Percentiles rank a stretch among this genome's conserved stretches.
Evolutionary conservation across 352 stramenopile species (phyloP).

Genomic region (Phytophthora pini): DNA sequence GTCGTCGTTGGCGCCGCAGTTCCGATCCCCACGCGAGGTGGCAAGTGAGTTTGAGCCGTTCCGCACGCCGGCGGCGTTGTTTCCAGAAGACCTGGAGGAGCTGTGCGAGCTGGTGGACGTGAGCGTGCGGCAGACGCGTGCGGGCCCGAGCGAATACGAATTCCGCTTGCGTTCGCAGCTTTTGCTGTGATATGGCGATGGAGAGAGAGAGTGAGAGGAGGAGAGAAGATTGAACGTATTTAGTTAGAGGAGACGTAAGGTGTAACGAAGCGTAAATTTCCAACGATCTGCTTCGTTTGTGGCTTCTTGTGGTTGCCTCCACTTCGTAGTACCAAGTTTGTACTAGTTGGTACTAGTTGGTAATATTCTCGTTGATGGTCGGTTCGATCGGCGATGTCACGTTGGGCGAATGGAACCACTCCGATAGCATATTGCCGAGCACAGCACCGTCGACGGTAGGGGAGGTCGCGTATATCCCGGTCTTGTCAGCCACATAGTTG

Average conservation of each 20-base stretch:
- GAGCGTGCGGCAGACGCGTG: conserved; percentile 8
- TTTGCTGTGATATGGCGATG: background rate
- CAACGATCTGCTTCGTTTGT: no score
- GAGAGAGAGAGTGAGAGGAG: background rate
- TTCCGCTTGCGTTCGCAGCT: background rate
- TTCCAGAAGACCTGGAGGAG: conserved; percentile 49
- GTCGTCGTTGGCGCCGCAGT: background rate
- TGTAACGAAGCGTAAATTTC: background rate
- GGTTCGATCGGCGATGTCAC: no score
- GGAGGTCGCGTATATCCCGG: no score
- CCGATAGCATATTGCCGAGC: no score
- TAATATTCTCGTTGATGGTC: no score
- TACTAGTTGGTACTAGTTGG: no score
- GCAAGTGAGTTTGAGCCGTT: conserved; percentile 42
- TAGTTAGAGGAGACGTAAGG: background rate
- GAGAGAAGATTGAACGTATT: background rate
- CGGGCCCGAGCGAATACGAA: background rate
- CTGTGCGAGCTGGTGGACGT: conserved; percentile 45
- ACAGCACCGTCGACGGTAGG: no score
- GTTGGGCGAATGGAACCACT: no score
- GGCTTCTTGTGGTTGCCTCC: no score
- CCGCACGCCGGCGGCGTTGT: conserved; percentile 37
- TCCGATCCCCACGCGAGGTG: conserved; percentile 35
- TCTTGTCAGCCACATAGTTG: no score
- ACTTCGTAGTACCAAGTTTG: no score